Conservation (phyloP, 106 monocot genomes). For the Gastrodia elata region DNA sequence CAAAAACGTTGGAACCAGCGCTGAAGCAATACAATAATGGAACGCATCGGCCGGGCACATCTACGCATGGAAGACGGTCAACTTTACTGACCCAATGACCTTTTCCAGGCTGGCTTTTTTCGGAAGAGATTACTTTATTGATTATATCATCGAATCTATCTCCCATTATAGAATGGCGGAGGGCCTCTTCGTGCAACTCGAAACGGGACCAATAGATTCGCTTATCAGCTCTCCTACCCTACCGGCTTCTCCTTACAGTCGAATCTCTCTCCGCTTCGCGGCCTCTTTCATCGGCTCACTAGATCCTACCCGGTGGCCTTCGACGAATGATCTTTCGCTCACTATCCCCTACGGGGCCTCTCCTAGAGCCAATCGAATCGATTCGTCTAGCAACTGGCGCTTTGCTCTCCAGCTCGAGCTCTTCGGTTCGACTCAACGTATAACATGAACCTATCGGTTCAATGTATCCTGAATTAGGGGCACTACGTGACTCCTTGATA, state of each 20-base stretch:
- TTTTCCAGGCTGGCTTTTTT: neutral
- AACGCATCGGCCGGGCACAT: neutral
- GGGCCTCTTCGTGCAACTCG: neutral
- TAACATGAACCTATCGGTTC: no score
- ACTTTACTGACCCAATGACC: neutral
- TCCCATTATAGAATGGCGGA: neutral
- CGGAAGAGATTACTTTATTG: neutral
- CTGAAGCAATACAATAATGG: neutral
- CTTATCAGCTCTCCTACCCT: neutral
- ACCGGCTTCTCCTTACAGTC: conserved; percentile 4
- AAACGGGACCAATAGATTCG: neutral
- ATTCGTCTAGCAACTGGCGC: no score
- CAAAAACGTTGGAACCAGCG: neutral
- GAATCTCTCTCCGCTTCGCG: no score
- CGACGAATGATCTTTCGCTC: no score
- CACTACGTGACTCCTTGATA: no score
- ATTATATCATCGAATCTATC: neutral
- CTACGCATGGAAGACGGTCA: conserved; percentile 3
- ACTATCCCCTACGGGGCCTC: no score
- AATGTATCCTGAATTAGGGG: no score
- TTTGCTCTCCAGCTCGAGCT: no score
- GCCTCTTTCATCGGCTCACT: no score
- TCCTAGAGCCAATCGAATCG: no score
- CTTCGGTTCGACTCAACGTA: no score
- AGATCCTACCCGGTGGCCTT: no score